phyloP scores from a whole-genome alignment of 257 asterid species.

The Forsythia viridissima region DNA sequence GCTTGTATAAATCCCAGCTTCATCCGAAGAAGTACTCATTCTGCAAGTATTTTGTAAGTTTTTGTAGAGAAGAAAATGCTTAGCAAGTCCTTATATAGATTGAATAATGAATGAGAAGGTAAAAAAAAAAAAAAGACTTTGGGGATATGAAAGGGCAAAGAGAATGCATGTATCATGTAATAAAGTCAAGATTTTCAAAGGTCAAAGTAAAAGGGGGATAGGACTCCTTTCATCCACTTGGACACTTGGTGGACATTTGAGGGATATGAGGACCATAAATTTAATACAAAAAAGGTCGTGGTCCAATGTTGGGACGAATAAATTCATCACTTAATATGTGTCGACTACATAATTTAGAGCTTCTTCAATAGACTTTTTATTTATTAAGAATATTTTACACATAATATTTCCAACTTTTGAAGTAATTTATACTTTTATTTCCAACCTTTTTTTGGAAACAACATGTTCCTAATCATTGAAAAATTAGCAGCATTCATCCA shows the following conservation, averaged over 20 bases:
- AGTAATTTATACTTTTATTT: too few species aligned
- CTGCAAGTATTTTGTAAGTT: neutral
- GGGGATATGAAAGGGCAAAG: conserved; percentile 24
- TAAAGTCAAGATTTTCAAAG: conserved; percentile 36
- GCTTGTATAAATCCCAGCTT: conserved; percentile 14
- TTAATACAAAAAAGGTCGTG: neutral
- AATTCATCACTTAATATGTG: too few species aligned
- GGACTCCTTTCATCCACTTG: neutral
- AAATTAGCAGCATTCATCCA: too few species aligned
- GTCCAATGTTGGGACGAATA: neutral
- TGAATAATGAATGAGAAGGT: conserved; percentile 34
- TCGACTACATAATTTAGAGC: too few species aligned
- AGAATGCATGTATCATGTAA: neutral
- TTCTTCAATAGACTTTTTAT: too few species aligned
- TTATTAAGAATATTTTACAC: too few species aligned
- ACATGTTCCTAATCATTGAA: too few species aligned
- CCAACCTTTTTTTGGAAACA: too few species aligned
- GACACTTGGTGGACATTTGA: neutral
- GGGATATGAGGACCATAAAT: neutral
- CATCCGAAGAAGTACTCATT: conserved; percentile 55
- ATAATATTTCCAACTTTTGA: too few species aligned
- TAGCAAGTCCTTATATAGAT: conserved; percentile 43
- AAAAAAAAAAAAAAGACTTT: too few species aligned
- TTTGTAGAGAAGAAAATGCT: neutral
- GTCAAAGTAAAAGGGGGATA: conserved; percentile 32